phyloP scores from a whole-genome alignment of 768 basidiomycete species.

The Leucocoprinus birnbaumii region DNA sequence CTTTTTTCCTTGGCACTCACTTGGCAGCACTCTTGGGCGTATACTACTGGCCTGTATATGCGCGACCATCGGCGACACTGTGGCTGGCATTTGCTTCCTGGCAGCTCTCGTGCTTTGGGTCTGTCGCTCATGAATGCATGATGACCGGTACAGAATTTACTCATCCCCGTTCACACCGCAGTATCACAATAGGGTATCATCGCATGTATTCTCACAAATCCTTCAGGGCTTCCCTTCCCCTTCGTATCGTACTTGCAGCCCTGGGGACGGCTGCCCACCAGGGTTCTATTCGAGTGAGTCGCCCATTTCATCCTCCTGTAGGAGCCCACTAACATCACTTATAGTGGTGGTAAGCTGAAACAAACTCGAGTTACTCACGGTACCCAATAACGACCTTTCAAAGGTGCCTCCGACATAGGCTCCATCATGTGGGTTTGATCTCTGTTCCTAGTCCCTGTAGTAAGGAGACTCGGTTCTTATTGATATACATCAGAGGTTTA shows the following conservation, averaged over 20 bases:
- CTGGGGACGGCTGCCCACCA: constrained; percentile 76
- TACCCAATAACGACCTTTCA: not conserved
- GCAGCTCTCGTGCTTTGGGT: constrained; percentile 76
- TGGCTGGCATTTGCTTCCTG: constrained; percentile 54
- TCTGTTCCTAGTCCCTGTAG: not conserved
- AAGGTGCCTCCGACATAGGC: constrained; percentile 69
- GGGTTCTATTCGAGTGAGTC: constrained; percentile 69
- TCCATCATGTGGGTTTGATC: constrained; percentile 59
- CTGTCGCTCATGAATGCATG: constrained; percentile 24
- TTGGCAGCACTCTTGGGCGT: constrained; percentile 53
- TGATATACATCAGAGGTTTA: constrained; percentile 51
- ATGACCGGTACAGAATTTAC: not conserved
- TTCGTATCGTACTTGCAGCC: constrained; percentile 57
- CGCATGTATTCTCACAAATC: constrained; percentile 76
- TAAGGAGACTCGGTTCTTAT: constrained; percentile 2
- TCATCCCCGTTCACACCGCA: constrained; percentile 21
- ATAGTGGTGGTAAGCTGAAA: constrained; percentile 49
- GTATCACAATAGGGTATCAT: constrained; percentile 77
- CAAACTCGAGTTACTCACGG: not conserved
- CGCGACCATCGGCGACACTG: constrained; percentile 42
- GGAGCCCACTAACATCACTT: not conserved
- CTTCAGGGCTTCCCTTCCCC: constrained; percentile 53
- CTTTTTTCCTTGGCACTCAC: constrained; percentile 59
- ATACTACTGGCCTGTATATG: constrained; percentile 43
- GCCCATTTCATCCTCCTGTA: not conserved